Conservation (phyloP, 2,329 filamentous ascomycete genomes). For the Fusarium sp. region DNA sequence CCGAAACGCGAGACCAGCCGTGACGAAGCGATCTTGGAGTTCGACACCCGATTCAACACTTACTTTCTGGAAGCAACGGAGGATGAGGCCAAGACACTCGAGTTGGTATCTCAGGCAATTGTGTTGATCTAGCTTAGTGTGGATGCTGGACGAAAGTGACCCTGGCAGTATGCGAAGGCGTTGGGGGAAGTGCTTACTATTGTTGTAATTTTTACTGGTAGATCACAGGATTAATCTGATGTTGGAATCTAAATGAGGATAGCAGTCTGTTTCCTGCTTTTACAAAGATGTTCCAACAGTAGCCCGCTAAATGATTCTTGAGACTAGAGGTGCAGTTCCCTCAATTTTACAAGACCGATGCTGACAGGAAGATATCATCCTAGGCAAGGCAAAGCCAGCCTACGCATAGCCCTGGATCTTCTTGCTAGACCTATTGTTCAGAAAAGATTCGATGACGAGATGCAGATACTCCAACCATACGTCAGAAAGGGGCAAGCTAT, state of each 20-base stretch:
- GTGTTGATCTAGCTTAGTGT: background rate
- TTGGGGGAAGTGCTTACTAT: no score
- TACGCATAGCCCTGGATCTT: background rate
- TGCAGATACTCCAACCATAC: background rate
- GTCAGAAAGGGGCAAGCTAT: background rate
- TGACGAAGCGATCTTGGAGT: background rate
- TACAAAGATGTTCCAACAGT: background rate
- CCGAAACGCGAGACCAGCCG: background rate
- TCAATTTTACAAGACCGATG: no score
- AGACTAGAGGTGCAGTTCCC: no score
- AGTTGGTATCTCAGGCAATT: background rate
- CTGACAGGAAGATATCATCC: no score
- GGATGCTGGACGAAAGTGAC: background rate
- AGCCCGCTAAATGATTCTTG: no score
- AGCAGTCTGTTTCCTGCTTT: fast-evolving
- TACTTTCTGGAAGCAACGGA: background rate
- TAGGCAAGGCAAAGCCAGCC: background rate
- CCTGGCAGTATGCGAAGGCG: background rate
- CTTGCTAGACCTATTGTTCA: background rate
- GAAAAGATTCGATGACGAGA: background rate
- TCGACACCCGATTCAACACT: background rate
- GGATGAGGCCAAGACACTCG: background rate
- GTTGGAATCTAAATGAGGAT: no score
- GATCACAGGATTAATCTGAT: no score
- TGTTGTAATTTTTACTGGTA: no score